Base-by-base conservation (phyloP, 2,329 filamentous ascomycete genomes). In the Herpotrichia juniperi region DNA sequence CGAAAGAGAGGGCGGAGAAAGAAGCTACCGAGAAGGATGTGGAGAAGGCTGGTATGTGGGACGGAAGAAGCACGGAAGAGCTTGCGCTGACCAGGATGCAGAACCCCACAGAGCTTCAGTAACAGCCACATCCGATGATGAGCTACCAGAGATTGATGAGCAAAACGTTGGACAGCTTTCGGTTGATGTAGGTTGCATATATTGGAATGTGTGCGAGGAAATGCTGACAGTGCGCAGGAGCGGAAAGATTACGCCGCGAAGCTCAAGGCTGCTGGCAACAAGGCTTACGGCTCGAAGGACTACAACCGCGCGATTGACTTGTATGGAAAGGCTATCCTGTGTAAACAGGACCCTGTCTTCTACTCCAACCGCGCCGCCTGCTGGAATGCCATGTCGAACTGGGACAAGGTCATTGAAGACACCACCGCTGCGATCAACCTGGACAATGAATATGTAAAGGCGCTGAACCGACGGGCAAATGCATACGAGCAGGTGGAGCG, bases 331-430 rank as follows among this genome's bases (percentile, higher is more conserved):
- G 94, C 94, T 45, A 96, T 99, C 66, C 80, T 97, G 46, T 97
- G 94, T 88, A 96, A 94, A 79, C 89, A 93, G 51, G 94, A 99
- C 70, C 92, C 94, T 26, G 93, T 99, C 74, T 99, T 94, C 83
- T 99, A 96, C 83, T 97, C 94, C 59, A 99, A 99, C 83, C 89
- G 94, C 66, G 94, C 94, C 51, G 94, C 94, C 48, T 99, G 94
- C 83, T 96, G 92, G 80, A 97, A 96, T 74, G 92, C 94, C 61
- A 86, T 94, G 71, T 87, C 86, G 60, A 84, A 96, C 67, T 99
- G 93, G 92, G 89, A 96, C 44, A 93, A 94, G 81, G 94, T 97
- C 51, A 89, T 99, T 57, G 93, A 96, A 68, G 94, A 99, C 73
- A 97, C 94, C 50, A 97, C 91, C 26, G 93, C 94, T 48, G 94